A percentile compares a stretch with the other conserved stretches of the same genome.
Conservation (phyloP, 2,329 filamentous ascomycete species). For the Polychaeton citri region DNA sequence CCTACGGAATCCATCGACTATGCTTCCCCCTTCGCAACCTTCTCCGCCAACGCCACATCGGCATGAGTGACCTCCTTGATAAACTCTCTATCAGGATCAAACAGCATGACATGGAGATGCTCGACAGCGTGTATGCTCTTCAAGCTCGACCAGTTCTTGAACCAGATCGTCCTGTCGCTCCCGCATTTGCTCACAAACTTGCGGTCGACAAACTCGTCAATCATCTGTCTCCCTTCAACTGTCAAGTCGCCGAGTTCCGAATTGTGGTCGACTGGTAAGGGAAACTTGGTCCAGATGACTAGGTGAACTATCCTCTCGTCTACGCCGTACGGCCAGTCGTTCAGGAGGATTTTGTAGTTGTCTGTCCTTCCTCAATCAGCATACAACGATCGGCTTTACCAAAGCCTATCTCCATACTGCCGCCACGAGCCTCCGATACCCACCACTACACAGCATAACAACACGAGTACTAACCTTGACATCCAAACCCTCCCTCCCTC, state of each 20-base stretch:
- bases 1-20: too few species aligned
- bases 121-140: constrained; percentile 81
- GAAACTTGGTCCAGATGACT: constrained; percentile 88
- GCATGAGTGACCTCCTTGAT: constrained; percentile 57
- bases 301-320: constrained; percentile 67
- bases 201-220: constrained; percentile 56
- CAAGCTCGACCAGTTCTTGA: constrained; percentile 78
- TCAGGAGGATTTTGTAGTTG: constrained; percentile 64
- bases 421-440: too few species aligned
- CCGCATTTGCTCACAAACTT: constrained; percentile 43
- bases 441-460: too few species aligned
- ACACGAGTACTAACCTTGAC: background rate
- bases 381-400: too few species aligned
- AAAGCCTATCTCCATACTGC: too few species aligned
- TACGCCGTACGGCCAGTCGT: constrained; percentile 91
- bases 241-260: constrained; percentile 49
- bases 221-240: constrained; percentile 44
- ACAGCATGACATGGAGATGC: constrained; percentile 91
- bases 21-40: too few species aligned
- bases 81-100: constrained; percentile 57
- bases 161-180: constrained; percentile 57
- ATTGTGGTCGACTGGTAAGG: constrained; percentile 53
- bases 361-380: constrained; percentile 12
- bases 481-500: background rate
- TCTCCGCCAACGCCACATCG: constrained; percentile 48